Evolutionary conservation across 805 yeast genomes (phyloP).

Genomic region (Torulaspora franciscae): DNA sequence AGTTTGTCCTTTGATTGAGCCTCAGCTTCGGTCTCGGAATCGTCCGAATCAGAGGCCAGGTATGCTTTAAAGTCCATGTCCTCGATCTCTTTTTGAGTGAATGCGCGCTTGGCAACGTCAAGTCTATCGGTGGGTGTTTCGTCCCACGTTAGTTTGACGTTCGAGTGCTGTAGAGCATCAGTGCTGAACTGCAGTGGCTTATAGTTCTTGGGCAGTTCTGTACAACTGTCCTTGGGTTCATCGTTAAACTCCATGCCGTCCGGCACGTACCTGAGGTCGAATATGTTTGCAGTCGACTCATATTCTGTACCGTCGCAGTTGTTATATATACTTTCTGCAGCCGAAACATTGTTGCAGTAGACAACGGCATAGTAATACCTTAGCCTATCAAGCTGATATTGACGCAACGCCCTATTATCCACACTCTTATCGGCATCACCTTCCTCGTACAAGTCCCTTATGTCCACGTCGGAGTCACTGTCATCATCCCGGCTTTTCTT

Average conservation of each 20-base stretch:
- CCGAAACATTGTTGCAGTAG: slow-evolving; percentile 63
- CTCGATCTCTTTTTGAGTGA: slow-evolving; percentile 81
- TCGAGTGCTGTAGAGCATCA: slow-evolving; percentile 93
- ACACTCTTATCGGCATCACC: slow-evolving; percentile 80
- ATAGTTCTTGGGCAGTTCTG: slow-evolving; percentile 67
- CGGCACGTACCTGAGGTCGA: slow-evolving; percentile 89
- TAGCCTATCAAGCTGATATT: slow-evolving; percentile 87
- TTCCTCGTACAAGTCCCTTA: slow-evolving; percentile 70
- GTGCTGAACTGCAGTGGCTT: slow-evolving; percentile 80
- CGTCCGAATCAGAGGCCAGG: slow-evolving; percentile 72
- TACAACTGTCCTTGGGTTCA: slow-evolving; percentile 68
- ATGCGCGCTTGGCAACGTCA: slow-evolving; percentile 70
- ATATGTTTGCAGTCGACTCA: slow-evolving; percentile 91
- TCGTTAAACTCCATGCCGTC: slow-evolving; percentile 86
- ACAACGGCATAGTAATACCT: slow-evolving; percentile 92
- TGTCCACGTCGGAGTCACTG: slow-evolving; percentile 51
- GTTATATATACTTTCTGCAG: slow-evolving; percentile 73
- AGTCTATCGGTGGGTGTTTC: slow-evolving; percentile 91
- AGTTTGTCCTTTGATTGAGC: slow-evolving; percentile 51
- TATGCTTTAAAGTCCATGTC: slow-evolving; percentile 92
- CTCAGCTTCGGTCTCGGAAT: slow-evolving; percentile 42
- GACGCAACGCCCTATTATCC: slow-evolving; percentile 75
- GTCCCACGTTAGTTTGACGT: slow-evolving; percentile 96
- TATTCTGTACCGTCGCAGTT: slow-evolving; percentile 93
- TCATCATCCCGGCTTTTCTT: slow-evolving; percentile 40